phyloP scores from a whole-genome alignment of 2,329 filamentous ascomycete species.

The Fusarium drepaniforme region DNA sequence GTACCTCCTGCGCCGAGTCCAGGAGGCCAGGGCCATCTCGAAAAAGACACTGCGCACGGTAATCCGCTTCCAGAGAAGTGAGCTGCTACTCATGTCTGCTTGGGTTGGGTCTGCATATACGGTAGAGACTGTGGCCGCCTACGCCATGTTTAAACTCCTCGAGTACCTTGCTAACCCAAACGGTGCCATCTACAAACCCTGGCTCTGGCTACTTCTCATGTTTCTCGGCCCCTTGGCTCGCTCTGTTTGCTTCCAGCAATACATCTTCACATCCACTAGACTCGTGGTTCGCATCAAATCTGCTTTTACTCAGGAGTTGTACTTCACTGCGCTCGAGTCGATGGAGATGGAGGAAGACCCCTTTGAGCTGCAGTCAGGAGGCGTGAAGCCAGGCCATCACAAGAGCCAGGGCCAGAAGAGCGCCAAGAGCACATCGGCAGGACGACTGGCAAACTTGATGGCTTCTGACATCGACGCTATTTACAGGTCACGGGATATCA shows the following conservation, averaged over 20 bases:
- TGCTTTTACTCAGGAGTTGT: slow-evolving; percentile 69
- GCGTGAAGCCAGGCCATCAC: slow-evolving; percentile 42
- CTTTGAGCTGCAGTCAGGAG: slow-evolving; percentile 49
- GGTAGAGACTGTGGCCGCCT: slow-evolving; percentile 65
- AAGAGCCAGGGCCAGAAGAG: slow-evolving; percentile 47
- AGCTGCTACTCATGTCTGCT: slow-evolving; percentile 60
- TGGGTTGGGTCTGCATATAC: slow-evolving; percentile 54
- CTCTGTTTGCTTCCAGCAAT: slow-evolving; percentile 66
- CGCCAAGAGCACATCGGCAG: slow-evolving; percentile 58
- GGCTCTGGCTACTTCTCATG: slow-evolving; percentile 66
- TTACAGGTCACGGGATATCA: slow-evolving; percentile 62
- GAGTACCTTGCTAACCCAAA: slow-evolving; percentile 62
- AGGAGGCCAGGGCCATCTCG: slow-evolving; percentile 56
- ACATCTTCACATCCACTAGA: slow-evolving; percentile 69
- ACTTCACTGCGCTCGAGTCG: slow-evolving; percentile 65
- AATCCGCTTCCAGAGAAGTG: slow-evolving; percentile 55
- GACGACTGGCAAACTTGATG: slow-evolving; percentile 68
- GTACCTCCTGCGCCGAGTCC: slow-evolving; percentile 58
- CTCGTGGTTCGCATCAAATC: slow-evolving; percentile 68
- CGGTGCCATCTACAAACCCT: slow-evolving; percentile 60
- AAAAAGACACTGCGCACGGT: slow-evolving; percentile 60
- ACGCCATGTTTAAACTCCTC: slow-evolving; percentile 65
- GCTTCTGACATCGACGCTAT: slow-evolving; percentile 69
- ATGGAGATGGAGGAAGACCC: slow-evolving; percentile 70
- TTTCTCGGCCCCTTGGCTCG: slow-evolving; percentile 62